These are phyloP conservation scores for Acanthochlamys bracteata DNA, from an alignment of 106 monocot genomes.

Conservation along the genomic window DNA sequence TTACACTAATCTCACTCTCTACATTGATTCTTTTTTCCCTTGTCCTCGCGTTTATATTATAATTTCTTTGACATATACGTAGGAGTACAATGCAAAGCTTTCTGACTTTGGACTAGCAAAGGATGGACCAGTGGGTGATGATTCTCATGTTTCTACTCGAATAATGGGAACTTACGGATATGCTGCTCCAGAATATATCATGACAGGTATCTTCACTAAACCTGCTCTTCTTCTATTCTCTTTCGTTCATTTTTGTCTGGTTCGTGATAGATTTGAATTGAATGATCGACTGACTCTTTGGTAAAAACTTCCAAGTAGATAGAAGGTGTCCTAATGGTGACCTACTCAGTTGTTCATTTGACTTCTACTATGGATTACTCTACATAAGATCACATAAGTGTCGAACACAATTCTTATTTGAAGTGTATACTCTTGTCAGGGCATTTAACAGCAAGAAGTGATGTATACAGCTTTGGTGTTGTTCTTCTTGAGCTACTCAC, in stretches of 20 bases:
- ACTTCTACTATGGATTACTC: no score
- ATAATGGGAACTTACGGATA: conserved; percentile 59
- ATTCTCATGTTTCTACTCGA: conserved; percentile 54
- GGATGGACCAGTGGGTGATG: conserved; percentile 51
- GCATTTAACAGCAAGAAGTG: conserved; percentile 78
- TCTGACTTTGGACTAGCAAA: conserved; percentile 59
- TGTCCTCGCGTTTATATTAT: background rate
- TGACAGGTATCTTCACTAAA: conserved; percentile 35
- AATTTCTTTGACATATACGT: background rate
- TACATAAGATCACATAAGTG: no score
- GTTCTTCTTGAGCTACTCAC: conserved; percentile 83
- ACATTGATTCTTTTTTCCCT: no score
- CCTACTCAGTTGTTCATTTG: no score
- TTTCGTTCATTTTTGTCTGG: background rate
- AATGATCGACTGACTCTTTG: no score
- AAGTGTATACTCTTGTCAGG: conserved; percentile 19
- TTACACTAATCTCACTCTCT: no score
- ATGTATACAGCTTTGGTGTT: conserved; percentile 92
- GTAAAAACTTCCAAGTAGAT: no score
- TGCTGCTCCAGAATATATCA: conserved; percentile 50
- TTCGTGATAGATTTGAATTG: no score
- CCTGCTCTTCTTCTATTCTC: background rate
- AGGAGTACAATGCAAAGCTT: conserved; percentile 57
- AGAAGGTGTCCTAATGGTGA: no score
- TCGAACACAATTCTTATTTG: no score